Evolutionary conservation across 2,329 filamentous ascomycete species (phyloP).

Genomic region (Cryphonectria nitschkei): DNA sequence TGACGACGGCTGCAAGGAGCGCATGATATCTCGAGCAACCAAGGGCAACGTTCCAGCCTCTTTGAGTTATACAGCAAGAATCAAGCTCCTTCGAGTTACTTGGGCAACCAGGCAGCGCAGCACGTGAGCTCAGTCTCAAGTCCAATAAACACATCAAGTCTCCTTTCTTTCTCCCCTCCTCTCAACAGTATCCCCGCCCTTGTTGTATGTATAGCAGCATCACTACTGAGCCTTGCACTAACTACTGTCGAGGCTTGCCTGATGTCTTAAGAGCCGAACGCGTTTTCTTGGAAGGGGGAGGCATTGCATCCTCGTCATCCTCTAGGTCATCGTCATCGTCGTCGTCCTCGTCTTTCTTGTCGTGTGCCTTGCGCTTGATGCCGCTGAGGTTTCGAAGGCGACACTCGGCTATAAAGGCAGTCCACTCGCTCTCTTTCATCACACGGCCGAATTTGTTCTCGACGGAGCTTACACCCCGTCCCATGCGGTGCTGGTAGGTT

Average conservation of each 20-base stretch:
- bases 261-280: too few relatives aligned
- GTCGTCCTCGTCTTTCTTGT: neutral
- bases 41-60: too few relatives aligned
- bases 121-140: neutral
- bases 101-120: too few relatives aligned
- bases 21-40: too few relatives aligned
- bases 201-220: neutral
- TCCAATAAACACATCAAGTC: too few relatives aligned
- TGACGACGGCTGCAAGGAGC: too few relatives aligned
- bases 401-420: neutral
- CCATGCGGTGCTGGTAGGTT: conserved; percentile 8
- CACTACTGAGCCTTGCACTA: neutral
- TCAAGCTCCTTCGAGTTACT: too few relatives aligned
- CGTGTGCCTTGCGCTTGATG: neutral
- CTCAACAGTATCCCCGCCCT: neutral
- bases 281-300: neutral
- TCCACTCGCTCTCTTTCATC: conserved; percentile 5
- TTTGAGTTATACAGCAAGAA: too few relatives aligned
- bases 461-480: conserved; percentile 15
- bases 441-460: conserved; percentile 27
- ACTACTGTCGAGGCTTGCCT: neutral
- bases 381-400: neutral
- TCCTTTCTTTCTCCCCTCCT: too few relatives aligned
- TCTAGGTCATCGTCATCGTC: neutral
- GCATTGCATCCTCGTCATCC: neutral